Evolutionary conservation across 2,329 filamentous ascomycete genomes (phyloP), one percentile per base, ranked within the genome.

Genomic region (Venturia nashicola): DNA sequence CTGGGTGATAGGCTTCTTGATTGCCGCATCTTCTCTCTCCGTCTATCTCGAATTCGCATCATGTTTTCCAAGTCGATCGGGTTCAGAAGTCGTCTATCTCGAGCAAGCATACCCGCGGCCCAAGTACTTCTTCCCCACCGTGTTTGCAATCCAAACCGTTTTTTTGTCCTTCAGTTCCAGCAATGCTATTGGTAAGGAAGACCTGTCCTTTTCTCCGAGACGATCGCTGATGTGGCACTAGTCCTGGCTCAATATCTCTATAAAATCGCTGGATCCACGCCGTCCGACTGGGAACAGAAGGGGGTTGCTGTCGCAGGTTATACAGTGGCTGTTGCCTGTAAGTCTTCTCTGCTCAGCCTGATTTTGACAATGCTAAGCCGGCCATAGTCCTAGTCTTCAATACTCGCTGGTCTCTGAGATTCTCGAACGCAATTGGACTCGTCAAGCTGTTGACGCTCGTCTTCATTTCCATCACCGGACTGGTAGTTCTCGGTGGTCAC

Each of bases 231-330:
- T 23, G 48, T 54, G 23, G 5, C 23, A 54, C 14, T 64, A 79
- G 84, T 88, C 0, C 71, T 88, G 34, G 82, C 86, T 0, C 76
- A 81, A 46, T 89, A 89, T 67, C 71, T 88, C 74, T 88, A 32
- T 85, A 46, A 11, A 18, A 20, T 46, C 3, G 16, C 27, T 20
- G 34, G 32, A 3, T 23, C n/a, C 40, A 46, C 43, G 18, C 40
- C 61, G 5, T 34, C 43, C n/a, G 44, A 27, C 12, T 63, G 61
- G 61, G 14, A 54, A 57, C n/a, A 36, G 14, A 42, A 46, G 14
- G 61, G 61, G 3, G 43, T 63, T 40, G 61, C 61, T 16, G 40
- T 63, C 9, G 61, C 83, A 1, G 82, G 79, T 0, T 88, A 88
- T 68, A 86, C 82, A 0, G 69, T 85, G 0, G 84, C 85, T 3